Base-by-base conservation (phyloP, 306 rosid genomes). In the Luffa acutangula region DNA sequence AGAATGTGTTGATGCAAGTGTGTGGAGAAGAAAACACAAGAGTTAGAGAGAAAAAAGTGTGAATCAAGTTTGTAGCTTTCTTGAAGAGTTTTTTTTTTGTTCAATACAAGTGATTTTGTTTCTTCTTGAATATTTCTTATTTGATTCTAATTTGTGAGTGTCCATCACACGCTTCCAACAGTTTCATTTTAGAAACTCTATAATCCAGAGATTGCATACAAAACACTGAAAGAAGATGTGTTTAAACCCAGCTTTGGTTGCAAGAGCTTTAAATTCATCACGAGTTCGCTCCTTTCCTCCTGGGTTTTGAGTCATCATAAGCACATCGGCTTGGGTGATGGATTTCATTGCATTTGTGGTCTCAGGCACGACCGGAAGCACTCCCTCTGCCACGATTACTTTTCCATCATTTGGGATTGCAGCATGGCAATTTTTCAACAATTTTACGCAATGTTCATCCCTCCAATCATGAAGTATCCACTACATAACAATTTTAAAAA, bases 261-360 rank as follows among this genome's bases (percentile, higher is more conserved):
- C 91, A 64, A 86, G 70, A 51, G 84, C 80, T 75, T 69, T 37
- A 76, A 85, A 91, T 54, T 88, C 87, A 7, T 85, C 75, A 41
- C 79, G 78, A 70, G 11, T 84, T 21, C 91, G 63, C 82, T 87
- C 93, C 75, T 79, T 91, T 53, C 94, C 97, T 9, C 94, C 87
- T 0, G 52, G 81, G 51, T 36, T 49, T 64, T 85, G 87, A 46
- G 88, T 84, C 94, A 90, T 85, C 93, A 92, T 85, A 17, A 63
- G 0, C 77, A 88, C 82, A 81, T 90, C 91, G 0, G 20, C 0
- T 21, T 82, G 83, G 15, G 75, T 58, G 11, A 49, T 33, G 7
- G n/a, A 25, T 80, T 64, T 86, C 33, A 3, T 65, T 31, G 72
- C 72, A n/a, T 81, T 6, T 42, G 33, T 83, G 17, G 69, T 75